Evolutionary conservation across 768 basidiomycete species (phyloP).

Genomic region (Collybia nuda): DNA sequence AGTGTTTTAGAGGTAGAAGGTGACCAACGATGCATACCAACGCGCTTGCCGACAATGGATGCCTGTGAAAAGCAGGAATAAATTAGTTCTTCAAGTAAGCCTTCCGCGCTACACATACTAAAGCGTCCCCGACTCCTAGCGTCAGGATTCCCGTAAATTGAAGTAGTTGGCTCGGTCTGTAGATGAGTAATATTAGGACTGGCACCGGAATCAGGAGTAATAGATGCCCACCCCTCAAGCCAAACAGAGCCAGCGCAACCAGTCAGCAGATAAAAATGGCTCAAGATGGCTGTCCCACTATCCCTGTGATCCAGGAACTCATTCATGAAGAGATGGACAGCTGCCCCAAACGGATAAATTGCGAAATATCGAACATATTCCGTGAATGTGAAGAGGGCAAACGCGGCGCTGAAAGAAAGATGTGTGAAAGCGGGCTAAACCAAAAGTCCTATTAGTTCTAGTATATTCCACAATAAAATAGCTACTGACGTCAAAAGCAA

Average conservation of each 20-base stretch:
- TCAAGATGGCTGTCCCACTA: constrained; percentile 91
- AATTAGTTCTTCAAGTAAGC: too few relatives aligned
- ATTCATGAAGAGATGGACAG: constrained; percentile 93
- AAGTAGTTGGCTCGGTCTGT: constrained; percentile 41
- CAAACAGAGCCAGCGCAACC: constrained; percentile 94
- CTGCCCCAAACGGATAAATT: constrained; percentile 92
- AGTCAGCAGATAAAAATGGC: constrained; percentile 95
- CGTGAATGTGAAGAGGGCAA: constrained; percentile 92
- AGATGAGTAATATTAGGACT: neutral
- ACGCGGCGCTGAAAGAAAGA: constrained; percentile 91
- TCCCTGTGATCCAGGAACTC: constrained; percentile 97
- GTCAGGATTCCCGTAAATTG: constrained; percentile 86
- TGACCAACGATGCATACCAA: constrained; percentile 85
- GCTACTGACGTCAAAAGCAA: constrained; percentile 81
- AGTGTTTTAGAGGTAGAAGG: constrained; percentile 83
- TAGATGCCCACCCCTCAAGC: constrained; percentile 81
- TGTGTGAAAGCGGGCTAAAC: constrained; percentile 93
- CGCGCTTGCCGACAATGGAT: constrained; percentile 85
- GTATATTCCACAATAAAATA: constrained; percentile 8
- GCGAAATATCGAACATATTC: constrained; percentile 99
- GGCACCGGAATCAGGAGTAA: constrained; percentile 5
- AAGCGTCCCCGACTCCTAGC: constrained; percentile 90
- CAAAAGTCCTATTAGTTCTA: constrained; percentile 5
- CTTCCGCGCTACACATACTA: constrained; percentile 49
- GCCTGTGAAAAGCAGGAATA: constrained; percentile 49